Conservation (phyloP, 352 stramenopile species). For the Globisporangium cederbergense region DNA sequence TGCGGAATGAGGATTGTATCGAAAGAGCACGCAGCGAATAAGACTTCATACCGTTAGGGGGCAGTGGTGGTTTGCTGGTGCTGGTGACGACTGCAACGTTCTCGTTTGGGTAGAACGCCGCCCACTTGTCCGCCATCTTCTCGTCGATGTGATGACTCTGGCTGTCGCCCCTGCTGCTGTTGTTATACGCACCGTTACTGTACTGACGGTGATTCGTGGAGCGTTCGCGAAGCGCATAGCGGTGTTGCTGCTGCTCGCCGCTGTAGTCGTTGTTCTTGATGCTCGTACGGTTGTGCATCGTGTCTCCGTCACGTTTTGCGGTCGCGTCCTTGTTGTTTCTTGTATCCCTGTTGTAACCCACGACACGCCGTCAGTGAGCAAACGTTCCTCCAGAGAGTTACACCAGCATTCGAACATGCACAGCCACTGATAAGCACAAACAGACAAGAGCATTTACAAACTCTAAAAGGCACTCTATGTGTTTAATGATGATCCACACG, state of each 20-base stretch:
- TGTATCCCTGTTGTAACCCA: background rate
- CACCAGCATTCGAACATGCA: background rate
- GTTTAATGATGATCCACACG: background rate
- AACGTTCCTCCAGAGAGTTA: background rate
- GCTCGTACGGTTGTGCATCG: background rate
- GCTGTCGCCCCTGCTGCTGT: constrained; percentile 3
- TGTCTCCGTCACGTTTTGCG: background rate
- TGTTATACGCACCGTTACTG: background rate
- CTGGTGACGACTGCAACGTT: constrained; percentile 57
- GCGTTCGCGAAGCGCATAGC: constrained; percentile 6
- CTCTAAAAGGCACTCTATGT: constrained; percentile 7
- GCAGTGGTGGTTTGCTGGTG: constrained; percentile 45
- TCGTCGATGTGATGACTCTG: constrained; percentile 11
- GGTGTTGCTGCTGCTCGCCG: background rate
- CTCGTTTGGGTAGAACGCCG: constrained; percentile 48
- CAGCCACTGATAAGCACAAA: background rate
- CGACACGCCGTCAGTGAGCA: background rate
- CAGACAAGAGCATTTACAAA: background rate
- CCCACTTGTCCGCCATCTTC: constrained; percentile 43
- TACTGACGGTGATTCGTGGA: background rate
- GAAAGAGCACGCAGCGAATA: background rate
- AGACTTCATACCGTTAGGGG: constrained; percentile 35
- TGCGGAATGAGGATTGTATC: background rate
- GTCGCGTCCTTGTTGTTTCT: background rate
- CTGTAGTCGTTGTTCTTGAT: background rate